Base-by-base conservation (phyloP, 2,329 filamentous ascomycete genomes). In the Fusarium coffeatum region DNA sequence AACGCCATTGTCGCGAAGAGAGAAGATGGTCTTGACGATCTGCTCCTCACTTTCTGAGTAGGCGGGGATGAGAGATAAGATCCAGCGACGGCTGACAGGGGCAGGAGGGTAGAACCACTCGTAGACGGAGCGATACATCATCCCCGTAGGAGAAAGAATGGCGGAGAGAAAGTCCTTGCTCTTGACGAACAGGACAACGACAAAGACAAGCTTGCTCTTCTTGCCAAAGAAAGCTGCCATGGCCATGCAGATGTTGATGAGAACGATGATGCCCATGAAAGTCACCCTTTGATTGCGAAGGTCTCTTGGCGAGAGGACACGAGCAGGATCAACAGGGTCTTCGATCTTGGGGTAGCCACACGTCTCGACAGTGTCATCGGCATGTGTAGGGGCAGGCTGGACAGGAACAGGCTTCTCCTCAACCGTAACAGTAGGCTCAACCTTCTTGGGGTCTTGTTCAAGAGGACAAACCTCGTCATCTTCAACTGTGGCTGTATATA, bases 11-110 rank as follows among this genome's bases (percentile, higher is more conserved):
- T 73, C 71, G 0, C 71, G 65, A 3, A 73, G 57, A 3, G 71
- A 73, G 30, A 63, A 73, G 10, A 73, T 64, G 3, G 71, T 73
- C 48, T 73, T 73, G 57, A 73, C 71, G 11, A 73, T 73, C 18
- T 73, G 71, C 9, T 73, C 71, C 25, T 73, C 71, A 4, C 71
- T 73, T n/a, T 73, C 71, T 1, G 71, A 73, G 16, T 73, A 73
- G 1, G 71, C 71, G 7, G 71, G 71, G 1, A 73, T 73, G 15
- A 73, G 71, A 2, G 71, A 73, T 1, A 73, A 28, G 2, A 73
- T 73, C 71, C 71, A 73, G 0, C 49, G 49, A 15, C 57, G 56
- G 0, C 8, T 18, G 8, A 73, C 65, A 8, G 55, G 43, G 20
- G 54, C 34, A 0, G 47, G 61, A 8, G 61, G 71, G 1, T 55